phyloP scores from a whole-genome alignment of 2,329 filamentous ascomycete genomes.

The Pestalotiopsis sp. region DNA sequence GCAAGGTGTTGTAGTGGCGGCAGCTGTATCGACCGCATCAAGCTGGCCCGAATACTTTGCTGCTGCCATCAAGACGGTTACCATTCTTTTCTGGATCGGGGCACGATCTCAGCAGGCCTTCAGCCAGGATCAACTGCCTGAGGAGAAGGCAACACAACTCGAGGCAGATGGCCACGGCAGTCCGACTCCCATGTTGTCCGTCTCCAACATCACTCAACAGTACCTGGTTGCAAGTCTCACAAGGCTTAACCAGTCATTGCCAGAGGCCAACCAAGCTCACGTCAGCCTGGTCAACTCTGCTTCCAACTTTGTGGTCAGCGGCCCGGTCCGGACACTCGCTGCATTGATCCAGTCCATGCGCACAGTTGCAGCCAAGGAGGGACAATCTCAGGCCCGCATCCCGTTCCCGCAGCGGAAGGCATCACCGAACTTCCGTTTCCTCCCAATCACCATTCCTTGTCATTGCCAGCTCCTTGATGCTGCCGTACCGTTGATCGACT shows the following conservation, averaged over 20 bases:
- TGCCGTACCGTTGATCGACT: conserved; percentile 24
- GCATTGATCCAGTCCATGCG: conserved; percentile 22
- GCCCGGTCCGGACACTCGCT: conserved; percentile 24
- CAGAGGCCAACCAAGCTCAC: not conserved
- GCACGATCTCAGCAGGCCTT: conserved; percentile 28
- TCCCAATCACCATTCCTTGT: conserved; percentile 43
- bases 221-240: conserved; percentile 4
- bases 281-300: conserved; percentile 27
- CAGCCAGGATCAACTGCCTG: conserved; percentile 18
- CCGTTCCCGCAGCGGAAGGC: conserved; percentile 34
- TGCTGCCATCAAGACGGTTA: conserved; percentile 27
- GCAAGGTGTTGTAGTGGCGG: conserved; percentile 39
- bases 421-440: conserved; percentile 29
- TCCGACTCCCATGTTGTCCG: conserved; percentile 27
- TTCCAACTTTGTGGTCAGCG: conserved; percentile 26
- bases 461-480: conserved; percentile 37
- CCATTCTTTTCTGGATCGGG: conserved; percentile 37
- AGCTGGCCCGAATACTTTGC: conserved; percentile 36
- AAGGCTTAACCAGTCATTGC: conserved; percentile 17
- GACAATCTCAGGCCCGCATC: conserved; percentile 28
- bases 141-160: conserved; percentile 6
- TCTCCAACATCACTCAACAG: conserved; percentile 6
- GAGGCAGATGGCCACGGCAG: conserved; percentile 26
- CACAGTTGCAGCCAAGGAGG: conserved; percentile 22
- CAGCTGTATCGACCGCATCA: conserved; percentile 32